phyloP scores from a whole-genome alignment of 257 asterid genomes.

The Penstemon barbatus region DNA sequence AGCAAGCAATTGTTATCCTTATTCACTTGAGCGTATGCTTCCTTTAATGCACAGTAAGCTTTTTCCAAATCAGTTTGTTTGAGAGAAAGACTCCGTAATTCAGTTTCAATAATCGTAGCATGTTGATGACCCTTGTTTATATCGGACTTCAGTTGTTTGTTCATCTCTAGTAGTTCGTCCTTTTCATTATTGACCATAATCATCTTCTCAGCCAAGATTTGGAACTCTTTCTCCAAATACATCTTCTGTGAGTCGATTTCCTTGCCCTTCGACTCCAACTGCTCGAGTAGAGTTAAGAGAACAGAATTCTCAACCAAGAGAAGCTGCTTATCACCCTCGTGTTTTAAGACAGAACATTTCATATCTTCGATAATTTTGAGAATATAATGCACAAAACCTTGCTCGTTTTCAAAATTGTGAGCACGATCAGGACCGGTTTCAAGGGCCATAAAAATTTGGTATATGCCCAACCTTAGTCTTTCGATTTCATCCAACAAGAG shows the following conservation, averaged over 20 bases:
- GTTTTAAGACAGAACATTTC: constrained; percentile 49
- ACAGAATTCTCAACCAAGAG: constrained; percentile 76
- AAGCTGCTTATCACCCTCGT: constrained; percentile 67
- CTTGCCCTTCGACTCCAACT: constrained; percentile 64
- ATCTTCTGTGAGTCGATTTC: constrained; percentile 64
- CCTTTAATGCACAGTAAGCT: constrained; percentile 48
- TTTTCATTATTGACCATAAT: constrained; percentile 49
- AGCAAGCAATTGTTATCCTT: constrained; percentile 56
- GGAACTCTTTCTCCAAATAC: constrained; percentile 52
- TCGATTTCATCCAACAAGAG: constrained; percentile 77
- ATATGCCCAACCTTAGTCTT: constrained; percentile 66
- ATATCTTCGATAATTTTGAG: constrained; percentile 54
- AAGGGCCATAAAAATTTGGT: constrained; percentile 62
- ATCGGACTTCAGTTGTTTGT: constrained; percentile 51
- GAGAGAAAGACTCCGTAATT: constrained; percentile 44
- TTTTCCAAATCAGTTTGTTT: constrained; percentile 51
- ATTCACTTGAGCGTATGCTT: constrained; percentile 44
- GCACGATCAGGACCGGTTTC: constrained; percentile 40
- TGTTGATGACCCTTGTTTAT: constrained; percentile 41
- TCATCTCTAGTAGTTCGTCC: constrained; percentile 53
- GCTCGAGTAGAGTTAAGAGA: constrained; percentile 64
- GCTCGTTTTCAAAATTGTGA: constrained; percentile 54
- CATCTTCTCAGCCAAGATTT: constrained; percentile 52
- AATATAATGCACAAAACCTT: constrained; percentile 45
- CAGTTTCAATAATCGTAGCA: constrained; percentile 47